Conservation (phyloP, 441 rosid species). For the Euphorbia schlechtendalii region DNA sequence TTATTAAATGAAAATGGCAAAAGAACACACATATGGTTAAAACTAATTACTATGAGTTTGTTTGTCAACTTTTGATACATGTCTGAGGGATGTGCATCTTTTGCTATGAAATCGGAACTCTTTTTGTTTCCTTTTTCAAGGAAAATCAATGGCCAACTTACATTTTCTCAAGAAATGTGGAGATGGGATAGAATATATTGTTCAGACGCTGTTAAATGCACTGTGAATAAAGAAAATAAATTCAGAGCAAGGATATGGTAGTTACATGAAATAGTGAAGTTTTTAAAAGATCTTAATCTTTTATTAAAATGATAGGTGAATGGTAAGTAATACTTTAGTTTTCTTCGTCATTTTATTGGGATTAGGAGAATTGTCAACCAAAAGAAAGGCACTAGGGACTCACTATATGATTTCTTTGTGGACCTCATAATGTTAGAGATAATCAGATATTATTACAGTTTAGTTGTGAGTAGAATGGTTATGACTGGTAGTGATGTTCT, state of each 20-base stretch:
- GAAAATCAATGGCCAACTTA: background rate
- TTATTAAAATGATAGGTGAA: background rate
- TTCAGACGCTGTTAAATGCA: background rate
- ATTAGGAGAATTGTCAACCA: background rate
- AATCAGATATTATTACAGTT: background rate
- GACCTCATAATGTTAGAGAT: background rate
- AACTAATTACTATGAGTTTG: background rate
- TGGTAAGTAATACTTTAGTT: background rate
- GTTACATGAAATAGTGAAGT: background rate
- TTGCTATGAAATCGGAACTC: conserved; percentile 2
- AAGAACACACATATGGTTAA: background rate
- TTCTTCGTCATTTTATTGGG: background rate
- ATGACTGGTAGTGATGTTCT: background rate
- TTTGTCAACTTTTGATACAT: background rate
- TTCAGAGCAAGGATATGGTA: background rate
- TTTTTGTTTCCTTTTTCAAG: background rate
- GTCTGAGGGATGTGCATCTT: background rate
- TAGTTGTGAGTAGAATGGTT: background rate
- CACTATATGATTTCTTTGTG: background rate
- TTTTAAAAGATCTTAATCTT: background rate
- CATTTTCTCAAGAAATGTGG: conserved; percentile 7
- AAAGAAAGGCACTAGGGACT: background rate
- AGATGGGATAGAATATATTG: background rate
- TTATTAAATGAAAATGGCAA: background rate
- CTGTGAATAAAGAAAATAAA: background rate